Evolutionary conservation across 1,139 yeast genomes (phyloP).

Genomic region (Taiozyma sp.): DNA sequence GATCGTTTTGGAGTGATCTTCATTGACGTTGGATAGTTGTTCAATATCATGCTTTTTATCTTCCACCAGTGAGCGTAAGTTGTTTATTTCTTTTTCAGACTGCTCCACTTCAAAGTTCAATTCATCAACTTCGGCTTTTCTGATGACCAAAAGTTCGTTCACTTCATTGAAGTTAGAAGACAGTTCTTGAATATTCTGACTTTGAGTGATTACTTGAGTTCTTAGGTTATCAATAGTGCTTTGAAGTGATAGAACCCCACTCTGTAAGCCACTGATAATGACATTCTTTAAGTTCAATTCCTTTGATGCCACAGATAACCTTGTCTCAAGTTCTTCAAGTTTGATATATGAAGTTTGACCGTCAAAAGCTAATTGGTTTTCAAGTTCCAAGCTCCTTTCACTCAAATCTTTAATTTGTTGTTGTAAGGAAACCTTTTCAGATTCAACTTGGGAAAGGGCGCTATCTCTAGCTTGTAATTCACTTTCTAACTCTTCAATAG

Average conservation of each 20-base stretch:
- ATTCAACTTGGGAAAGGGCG: not conserved
- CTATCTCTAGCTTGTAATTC: not conserved
- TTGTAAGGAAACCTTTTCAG: not conserved
- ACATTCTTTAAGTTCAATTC: slow-evolving; percentile 6
- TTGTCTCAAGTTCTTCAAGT: not conserved
- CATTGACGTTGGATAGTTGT: slow-evolving; percentile 7
- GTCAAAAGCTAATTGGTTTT: not conserved
- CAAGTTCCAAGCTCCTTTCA: not conserved
- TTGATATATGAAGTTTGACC: not conserved
- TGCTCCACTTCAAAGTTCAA: slow-evolving; percentile 17
- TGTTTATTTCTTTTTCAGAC: slow-evolving; percentile 11
- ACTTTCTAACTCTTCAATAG: not conserved
- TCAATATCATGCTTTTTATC: slow-evolving; percentile 10
- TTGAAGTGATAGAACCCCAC: slow-evolving; percentile 13
- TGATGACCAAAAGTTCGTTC: slow-evolving; percentile 16
- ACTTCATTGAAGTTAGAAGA: slow-evolving; percentile 9
- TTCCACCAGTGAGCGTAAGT: slow-evolving; percentile 5
- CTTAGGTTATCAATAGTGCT: not conserved
- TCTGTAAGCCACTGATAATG: slow-evolving; percentile 13
- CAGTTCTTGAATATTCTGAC: not conserved
- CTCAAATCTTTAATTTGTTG: not conserved
- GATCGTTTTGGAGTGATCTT: slow-evolving; percentile 18
- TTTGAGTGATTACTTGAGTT: not conserved
- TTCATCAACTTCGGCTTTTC: slow-evolving; percentile 24
- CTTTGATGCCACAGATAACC: slow-evolving; percentile 1